These are phyloP conservation scores for Pseudevernia furfuracea DNA, from an alignment of 495 filamentous ascomycete genomes.

Conservation along the genomic window DNA sequence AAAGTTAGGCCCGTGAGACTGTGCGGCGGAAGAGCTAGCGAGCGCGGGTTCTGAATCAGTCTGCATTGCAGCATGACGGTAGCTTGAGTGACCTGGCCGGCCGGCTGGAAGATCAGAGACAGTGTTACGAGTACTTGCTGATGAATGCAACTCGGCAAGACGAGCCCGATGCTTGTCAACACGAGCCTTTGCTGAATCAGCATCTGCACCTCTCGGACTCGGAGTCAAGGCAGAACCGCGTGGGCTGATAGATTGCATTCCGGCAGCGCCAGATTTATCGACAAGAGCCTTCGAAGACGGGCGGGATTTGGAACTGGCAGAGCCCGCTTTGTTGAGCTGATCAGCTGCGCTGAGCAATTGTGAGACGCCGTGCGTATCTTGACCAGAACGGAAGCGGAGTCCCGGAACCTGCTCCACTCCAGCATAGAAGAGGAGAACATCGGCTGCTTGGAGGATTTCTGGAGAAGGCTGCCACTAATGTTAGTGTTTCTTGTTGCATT, in stretches of 20 bases:
- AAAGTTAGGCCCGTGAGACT: background rate
- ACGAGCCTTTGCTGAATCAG: background rate
- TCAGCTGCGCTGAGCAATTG: background rate
- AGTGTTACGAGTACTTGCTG: background rate
- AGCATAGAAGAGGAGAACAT: background rate
- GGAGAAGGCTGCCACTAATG: background rate
- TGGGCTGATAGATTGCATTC: background rate
- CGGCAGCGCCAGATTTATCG: background rate
- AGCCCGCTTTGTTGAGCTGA: background rate
- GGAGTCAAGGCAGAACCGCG: background rate
- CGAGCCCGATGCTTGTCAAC: background rate
- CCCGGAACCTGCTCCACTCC: background rate
- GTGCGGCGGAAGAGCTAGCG: background rate
- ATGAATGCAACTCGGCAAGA: background rate
- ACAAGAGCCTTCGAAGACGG: background rate
- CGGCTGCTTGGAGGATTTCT: background rate
- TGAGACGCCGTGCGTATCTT: background rate
- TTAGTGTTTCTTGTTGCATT: background rate
- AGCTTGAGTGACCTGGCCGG: background rate
- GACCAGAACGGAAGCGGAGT: background rate
- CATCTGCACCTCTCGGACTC: background rate
- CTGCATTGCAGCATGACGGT: background rate
- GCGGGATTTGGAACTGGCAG: background rate
- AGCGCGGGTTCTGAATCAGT: background rate
- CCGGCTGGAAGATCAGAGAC: background rate